Conservation (phyloP, 345 rosid species). For the Carallia brachiata region DNA sequence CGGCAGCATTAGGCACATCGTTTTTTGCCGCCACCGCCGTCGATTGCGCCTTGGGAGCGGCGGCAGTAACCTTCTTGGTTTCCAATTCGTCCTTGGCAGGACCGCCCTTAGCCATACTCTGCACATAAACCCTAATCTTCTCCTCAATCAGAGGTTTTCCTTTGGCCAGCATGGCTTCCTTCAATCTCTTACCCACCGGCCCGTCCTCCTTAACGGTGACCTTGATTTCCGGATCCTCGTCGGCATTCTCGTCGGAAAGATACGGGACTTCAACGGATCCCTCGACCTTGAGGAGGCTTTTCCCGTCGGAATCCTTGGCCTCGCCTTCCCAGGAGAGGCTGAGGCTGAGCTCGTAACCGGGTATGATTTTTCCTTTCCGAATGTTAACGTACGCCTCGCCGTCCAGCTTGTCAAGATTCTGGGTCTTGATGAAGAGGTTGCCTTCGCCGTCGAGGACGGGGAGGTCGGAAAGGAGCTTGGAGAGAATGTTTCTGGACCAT, state of each 20-base stretch:
- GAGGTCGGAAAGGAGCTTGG: constrained; percentile 46
- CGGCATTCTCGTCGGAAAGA: constrained; percentile 94
- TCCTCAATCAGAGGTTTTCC: constrained; percentile 74
- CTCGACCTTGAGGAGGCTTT: constrained; percentile 51
- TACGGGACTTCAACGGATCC: constrained; percentile 87
- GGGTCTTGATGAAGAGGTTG: constrained; percentile 50
- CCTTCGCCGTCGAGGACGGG: constrained; percentile 68
- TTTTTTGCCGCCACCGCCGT: constrained; percentile 17
- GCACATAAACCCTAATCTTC: constrained; percentile 65
- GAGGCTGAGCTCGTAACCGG: constrained; percentile 82
- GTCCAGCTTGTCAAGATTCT: constrained; percentile 67
- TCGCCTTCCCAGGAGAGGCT: constrained; percentile 82
- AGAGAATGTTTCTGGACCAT: constrained; percentile 71
- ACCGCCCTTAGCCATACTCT: constrained; percentile 81
- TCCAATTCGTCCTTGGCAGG: constrained; percentile 85
- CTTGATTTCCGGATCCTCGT: constrained; percentile 82
- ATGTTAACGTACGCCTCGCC: constrained; percentile 97
- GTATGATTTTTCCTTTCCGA: constrained; percentile 90
- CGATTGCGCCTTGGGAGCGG: constrained; percentile 41
- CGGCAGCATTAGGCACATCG: too few species aligned
- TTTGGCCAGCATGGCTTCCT: constrained; percentile 71
- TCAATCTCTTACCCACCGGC: constrained; percentile 62
- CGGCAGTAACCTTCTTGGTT: constrained; percentile 52
- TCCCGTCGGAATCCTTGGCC: constrained; percentile 72
- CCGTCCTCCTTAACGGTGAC: constrained; percentile 79